A percentile compares a stretch with the other conserved stretches of the same genome.
Evolutionary conservation across 495 filamentous ascomycete genomes (phyloP).

Genomic region (Neurospora sp.): DNA sequence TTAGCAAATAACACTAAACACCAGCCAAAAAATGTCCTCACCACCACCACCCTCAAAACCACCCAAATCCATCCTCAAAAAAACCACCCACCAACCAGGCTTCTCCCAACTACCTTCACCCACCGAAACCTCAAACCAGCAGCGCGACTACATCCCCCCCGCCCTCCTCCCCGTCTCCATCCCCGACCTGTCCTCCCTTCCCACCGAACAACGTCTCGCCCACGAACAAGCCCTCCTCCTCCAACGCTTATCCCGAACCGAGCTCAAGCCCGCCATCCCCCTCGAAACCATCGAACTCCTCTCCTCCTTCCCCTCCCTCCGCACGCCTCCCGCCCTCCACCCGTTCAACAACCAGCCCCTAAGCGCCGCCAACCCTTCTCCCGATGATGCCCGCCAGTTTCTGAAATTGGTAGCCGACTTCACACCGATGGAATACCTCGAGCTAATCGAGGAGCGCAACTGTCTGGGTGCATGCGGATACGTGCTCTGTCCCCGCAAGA

Average conservation of each 20-base stretch:
- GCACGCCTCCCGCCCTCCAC: too few species aligned
- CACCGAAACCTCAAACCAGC: conserved; percentile 1
- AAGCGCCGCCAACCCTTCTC: conserved; percentile 48
- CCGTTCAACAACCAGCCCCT: conserved; percentile 28
- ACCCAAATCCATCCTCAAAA: conserved; percentile 51
- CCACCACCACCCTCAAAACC: neutral
- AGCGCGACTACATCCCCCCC: conserved; percentile 18
- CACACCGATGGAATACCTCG: conserved; percentile 77
- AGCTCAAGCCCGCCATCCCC: conserved; percentile 46
- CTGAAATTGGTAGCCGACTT: conserved; percentile 55
- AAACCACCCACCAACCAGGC: conserved; percentile 10
- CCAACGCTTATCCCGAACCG: conserved; percentile 53
- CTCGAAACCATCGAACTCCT: conserved; percentile 53
- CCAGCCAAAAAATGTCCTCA: neutral
- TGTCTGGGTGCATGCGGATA: conserved; percentile 74
- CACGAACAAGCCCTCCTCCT: conserved; percentile 66
- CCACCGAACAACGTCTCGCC: neutral
- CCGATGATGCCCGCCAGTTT: conserved; percentile 46
- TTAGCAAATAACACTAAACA: neutral
- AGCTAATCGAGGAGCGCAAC: conserved; percentile 77
- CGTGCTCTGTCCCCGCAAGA: conserved; percentile 48
- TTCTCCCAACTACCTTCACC: neutral
- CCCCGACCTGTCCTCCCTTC: conserved; percentile 8
- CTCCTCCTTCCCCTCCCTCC: conserved; percentile 55
- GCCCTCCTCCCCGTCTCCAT: conserved; percentile 11